Percentiles rank a stretch among this genome's conserved stretches.
phyloP scores from a whole-genome alignment of 805 yeast genomes.

The Barnettozyma californica region DNA sequence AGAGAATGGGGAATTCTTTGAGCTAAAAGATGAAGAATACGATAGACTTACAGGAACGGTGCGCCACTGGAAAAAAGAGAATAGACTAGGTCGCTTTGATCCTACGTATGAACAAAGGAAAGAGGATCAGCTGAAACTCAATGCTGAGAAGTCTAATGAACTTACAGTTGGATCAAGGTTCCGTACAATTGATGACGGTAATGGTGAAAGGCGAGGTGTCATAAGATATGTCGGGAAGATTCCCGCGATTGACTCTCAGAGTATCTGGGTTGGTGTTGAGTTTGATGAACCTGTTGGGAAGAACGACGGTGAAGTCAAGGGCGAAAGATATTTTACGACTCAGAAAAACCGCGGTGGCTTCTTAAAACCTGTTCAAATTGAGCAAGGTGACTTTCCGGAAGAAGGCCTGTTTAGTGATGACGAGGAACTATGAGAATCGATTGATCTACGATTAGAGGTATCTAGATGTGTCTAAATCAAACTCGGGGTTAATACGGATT shows the following conservation, averaged over 20 bases:
- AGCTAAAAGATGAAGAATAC: slow-evolving; percentile 58
- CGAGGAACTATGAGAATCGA: slow-evolving; percentile 31
- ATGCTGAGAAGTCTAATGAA: slow-evolving; percentile 27
- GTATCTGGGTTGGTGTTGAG: slow-evolving; percentile 77
- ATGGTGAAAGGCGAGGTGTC: slow-evolving; percentile 60
- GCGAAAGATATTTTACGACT: slow-evolving; percentile 53
- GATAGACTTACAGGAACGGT: slow-evolving; percentile 57
- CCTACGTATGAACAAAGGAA: slow-evolving; percentile 38
- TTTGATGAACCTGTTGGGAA: slow-evolving; percentile 85
- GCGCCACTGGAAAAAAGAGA: slow-evolving; percentile 66
- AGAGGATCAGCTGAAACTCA: slow-evolving; percentile 22
- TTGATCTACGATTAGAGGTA: neutral
- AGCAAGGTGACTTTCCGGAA: slow-evolving; percentile 63
- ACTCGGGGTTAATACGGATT: neutral
- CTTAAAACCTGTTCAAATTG: slow-evolving; percentile 62
- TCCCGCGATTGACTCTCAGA: slow-evolving; percentile 47
- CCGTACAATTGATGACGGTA: slow-evolving; percentile 37
- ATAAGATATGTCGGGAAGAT: slow-evolving; percentile 67
- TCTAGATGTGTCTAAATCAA: too few relatives aligned
- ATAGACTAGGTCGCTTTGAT: slow-evolving; percentile 68
- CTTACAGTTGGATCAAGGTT: slow-evolving; percentile 52
- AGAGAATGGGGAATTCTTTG: slow-evolving; percentile 32
- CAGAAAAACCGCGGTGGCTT: slow-evolving; percentile 65
- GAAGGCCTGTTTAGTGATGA: slow-evolving; percentile 39
- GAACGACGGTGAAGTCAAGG: slow-evolving; percentile 73